Evolutionary conservation across 805 yeast genomes (phyloP), one percentile per base, ranked within the genome.

Genomic region (Nakazawaea wyomingensis): DNA sequence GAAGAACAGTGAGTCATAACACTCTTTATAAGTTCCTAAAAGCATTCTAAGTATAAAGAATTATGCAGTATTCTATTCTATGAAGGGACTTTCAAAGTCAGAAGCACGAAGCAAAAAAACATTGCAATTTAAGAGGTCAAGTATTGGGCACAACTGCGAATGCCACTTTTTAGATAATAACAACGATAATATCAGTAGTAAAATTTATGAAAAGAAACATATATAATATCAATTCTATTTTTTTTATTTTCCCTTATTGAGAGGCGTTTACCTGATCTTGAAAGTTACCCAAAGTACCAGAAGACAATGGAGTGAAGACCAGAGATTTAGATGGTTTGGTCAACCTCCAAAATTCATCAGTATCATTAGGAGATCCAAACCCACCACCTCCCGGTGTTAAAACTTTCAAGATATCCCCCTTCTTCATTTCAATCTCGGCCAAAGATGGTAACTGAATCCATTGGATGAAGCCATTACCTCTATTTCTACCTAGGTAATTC

Each of bases 381-480:
- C 72, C 74, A 37, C 74, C 74, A 33, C 72, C 74, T 46, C 72
- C 71, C 1, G 74, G 72, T n/a, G 71, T 66, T 42, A 51, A 28
- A 13, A 68, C 60, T 36, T 56, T 59, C 29, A 69, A 43, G 35
- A 64, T 57, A 47, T 68, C 74, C 13, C 72, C 71, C 32, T 54
- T 53, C 36, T 58, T 59, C 44, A 66, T 48, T 28, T 60, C 56
- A 39, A 68, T 60, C 45, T 72, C 76, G 8, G 76, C 76, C 45
- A 54, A 50, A 7, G 49, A 45, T 5, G 65, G 65, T 26, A 60
- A 38, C 32, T 58, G 62, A 27, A 62, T 60, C 64, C 65, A 61
- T 44, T 59, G 54, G 31, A 57, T 45, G 8, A 30, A 30, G 1
- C 54, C 54, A 13, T 53, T 48, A 5, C 55, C 58, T 46, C 60